Conservation (phyloP, 805 yeast genomes). For the Jamesozyma piceae region DNA sequence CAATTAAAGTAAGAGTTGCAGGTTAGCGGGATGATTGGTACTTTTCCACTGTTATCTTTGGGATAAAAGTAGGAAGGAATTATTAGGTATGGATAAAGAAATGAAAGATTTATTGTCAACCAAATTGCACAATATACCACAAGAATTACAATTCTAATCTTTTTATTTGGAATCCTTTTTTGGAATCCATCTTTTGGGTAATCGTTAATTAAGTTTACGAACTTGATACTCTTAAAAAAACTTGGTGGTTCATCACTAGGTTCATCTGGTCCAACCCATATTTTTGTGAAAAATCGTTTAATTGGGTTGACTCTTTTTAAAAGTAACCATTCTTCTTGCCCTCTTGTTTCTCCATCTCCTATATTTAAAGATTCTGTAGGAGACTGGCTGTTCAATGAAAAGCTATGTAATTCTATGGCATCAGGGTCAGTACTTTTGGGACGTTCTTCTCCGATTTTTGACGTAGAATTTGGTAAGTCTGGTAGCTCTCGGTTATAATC, state of each 20-base stretch:
- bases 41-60: slow-evolving; percentile 14
- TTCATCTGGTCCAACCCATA: slow-evolving; percentile 50
- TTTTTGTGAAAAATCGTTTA: slow-evolving; percentile 21
- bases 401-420: slow-evolving; percentile 1
- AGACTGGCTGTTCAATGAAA: not conserved
- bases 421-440: not conserved
- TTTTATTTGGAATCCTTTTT: slow-evolving; percentile 21
- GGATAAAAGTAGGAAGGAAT: slow-evolving; percentile 31
- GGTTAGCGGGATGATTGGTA: slow-evolving; percentile 33
- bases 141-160: slow-evolving; percentile 27
- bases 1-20: slow-evolving; percentile 40
- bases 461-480: not conserved
- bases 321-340: slow-evolving; percentile 17
- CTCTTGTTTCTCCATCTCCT: not conserved
- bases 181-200: slow-evolving; percentile 34
- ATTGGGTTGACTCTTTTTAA: slow-evolving; percentile 11
- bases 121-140: slow-evolving; percentile 38
- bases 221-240: slow-evolving; percentile 11
- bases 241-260: slow-evolving; percentile 42
- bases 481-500: not conserved
- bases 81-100: slow-evolving; percentile 40
- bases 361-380: not conserved
- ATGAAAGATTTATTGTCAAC: slow-evolving; percentile 33
- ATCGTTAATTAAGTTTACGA: slow-evolving; percentile 15
- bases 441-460: not conserved